Percentiles rank a stretch among this genome's conserved stretches.
Evolutionary conservation across 2,329 filamentous ascomycete genomes (phyloP).

Genomic region (Leptosphaerulina australis): DNA sequence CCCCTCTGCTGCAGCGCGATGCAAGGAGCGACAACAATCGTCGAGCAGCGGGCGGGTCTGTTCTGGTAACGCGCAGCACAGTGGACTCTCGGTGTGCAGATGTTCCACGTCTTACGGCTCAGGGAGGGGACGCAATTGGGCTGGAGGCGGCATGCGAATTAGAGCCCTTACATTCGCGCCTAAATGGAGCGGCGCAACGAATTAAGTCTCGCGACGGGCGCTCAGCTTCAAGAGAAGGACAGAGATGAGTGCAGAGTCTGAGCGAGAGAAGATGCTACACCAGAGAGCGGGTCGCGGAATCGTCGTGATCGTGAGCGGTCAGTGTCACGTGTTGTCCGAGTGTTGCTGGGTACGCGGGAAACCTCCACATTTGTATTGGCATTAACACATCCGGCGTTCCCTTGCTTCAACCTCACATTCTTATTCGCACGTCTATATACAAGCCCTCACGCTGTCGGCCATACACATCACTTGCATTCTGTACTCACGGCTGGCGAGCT

Average conservation of each 20-base stretch:
- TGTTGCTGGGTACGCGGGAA: constrained; percentile 16
- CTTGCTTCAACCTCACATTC: constrained; percentile 16
- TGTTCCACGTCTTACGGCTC: constrained; percentile 39
- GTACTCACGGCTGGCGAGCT: neutral
- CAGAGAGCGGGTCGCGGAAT: constrained; percentile 26
- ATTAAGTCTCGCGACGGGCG: constrained; percentile 31
- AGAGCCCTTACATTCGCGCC: constrained; percentile 44
- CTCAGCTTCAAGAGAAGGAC: constrained; percentile 19
- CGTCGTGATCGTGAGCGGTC: constrained; percentile 26
- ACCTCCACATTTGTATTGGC: constrained; percentile 14
- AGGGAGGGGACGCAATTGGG: constrained; percentile 42
- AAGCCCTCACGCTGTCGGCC: neutral
- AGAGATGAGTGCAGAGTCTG: constrained; percentile 17
- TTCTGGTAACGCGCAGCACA: constrained; percentile 25
- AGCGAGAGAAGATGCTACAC: constrained; percentile 28
- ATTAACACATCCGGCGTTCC: constrained; percentile 21
- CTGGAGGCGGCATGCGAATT: constrained; percentile 45
- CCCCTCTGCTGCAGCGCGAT: constrained; percentile 27
- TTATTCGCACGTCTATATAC: constrained; percentile 17
- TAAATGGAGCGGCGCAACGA: constrained; percentile 34
- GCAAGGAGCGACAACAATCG: constrained; percentile 20
- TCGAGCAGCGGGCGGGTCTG: constrained; percentile 24
- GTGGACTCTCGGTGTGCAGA: constrained; percentile 28
- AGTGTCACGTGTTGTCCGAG: constrained; percentile 24
- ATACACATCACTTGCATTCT: neutral